A percentile compares a stretch with the other conserved stretches of the same genome.
phyloP scores from a whole-genome alignment of 2,329 filamentous ascomycete species.

The Fusarium dlaminii region DNA sequence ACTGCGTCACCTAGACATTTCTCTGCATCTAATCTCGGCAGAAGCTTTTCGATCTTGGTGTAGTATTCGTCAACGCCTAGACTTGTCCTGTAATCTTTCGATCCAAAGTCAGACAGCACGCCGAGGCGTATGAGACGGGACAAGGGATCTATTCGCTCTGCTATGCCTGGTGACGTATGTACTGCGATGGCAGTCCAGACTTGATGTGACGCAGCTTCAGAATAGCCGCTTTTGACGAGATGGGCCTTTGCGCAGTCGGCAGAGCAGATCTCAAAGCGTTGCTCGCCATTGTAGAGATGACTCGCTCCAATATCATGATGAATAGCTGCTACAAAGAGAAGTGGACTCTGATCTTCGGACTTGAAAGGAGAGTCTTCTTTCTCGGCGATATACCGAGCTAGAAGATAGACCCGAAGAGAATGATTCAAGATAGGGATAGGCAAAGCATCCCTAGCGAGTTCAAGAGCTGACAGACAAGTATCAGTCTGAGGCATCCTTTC shows the following conservation, averaged over 20 bases:
- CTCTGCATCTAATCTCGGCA: slow-evolving; percentile 42
- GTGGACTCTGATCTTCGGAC: not conserved
- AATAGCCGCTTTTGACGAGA: slow-evolving; percentile 40
- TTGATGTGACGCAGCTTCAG: slow-evolving; percentile 40
- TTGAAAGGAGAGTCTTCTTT: slow-evolving; percentile 27
- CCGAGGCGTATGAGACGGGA: slow-evolving; percentile 45
- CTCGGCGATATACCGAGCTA: slow-evolving; percentile 37
- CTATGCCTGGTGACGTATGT: slow-evolving; percentile 49
- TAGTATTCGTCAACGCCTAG: slow-evolving; percentile 7
- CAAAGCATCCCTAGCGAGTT: slow-evolving; percentile 27
- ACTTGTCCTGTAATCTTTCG: slow-evolving; percentile 13
- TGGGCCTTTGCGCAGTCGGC: slow-evolving; percentile 45
- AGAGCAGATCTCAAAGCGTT: slow-evolving; percentile 51
- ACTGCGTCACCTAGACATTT: slow-evolving; percentile 42
- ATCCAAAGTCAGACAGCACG: slow-evolving; percentile 47
- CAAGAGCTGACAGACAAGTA: slow-evolving; percentile 29
- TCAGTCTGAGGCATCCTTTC: slow-evolving; percentile 20
- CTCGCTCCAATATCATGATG: slow-evolving; percentile 50
- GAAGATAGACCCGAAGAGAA: slow-evolving; percentile 43
- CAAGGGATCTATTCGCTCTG: slow-evolving; percentile 49
- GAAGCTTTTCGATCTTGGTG: slow-evolving; percentile 32
- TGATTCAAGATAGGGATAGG: slow-evolving; percentile 45
- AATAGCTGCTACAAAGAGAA: slow-evolving; percentile 49
- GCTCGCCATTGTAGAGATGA: slow-evolving; percentile 41
- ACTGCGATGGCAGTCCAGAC: slow-evolving; percentile 50